phyloP scores from a whole-genome alignment of 805 yeast genomes.

The Suhomyces sp. region DNA sequence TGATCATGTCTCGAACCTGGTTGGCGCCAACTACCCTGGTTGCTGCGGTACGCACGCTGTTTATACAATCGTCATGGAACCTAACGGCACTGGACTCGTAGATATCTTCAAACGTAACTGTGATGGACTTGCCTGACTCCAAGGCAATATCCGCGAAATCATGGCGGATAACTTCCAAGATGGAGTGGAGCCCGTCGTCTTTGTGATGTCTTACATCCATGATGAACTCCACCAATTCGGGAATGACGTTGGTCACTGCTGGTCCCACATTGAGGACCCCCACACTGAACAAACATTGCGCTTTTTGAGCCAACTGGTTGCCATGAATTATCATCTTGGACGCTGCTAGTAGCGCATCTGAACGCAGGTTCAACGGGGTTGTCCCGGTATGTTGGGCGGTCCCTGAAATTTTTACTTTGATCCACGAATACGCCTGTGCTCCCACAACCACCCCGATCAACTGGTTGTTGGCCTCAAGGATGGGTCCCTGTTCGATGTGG shows the following conservation, averaged over 20 bases:
- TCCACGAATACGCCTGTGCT: too few relatives aligned
- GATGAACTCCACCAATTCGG: constrained; percentile 57
- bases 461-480: too few relatives aligned
- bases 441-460: too few relatives aligned
- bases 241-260: constrained; percentile 65
- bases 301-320: constrained; percentile 51
- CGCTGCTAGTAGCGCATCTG: too few relatives aligned
- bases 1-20: too few relatives aligned
- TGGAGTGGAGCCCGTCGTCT: constrained; percentile 41
- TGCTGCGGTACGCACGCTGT: too few relatives aligned
- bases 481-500: too few relatives aligned
- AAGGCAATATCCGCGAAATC: constrained; percentile 38
- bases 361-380: too few relatives aligned
- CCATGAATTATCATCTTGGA: constrained; percentile 56
- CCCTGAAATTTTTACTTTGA: too few relatives aligned
- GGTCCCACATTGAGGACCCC: constrained; percentile 61
- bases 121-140: constrained; percentile 28
- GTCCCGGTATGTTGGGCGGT: too few relatives aligned
- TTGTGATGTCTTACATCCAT: constrained; percentile 58
- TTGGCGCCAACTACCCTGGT: too few relatives aligned
- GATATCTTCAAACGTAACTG: constrained; percentile 43
- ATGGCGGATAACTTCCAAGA: constrained; percentile 38
- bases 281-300: constrained; percentile 56
- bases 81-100: constrained; percentile 58
- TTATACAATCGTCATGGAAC: too few relatives aligned